Evolutionary conservation across 176 grass and related monocot species (phyloP).

Genomic region (Elaeis guineensis): DNA sequence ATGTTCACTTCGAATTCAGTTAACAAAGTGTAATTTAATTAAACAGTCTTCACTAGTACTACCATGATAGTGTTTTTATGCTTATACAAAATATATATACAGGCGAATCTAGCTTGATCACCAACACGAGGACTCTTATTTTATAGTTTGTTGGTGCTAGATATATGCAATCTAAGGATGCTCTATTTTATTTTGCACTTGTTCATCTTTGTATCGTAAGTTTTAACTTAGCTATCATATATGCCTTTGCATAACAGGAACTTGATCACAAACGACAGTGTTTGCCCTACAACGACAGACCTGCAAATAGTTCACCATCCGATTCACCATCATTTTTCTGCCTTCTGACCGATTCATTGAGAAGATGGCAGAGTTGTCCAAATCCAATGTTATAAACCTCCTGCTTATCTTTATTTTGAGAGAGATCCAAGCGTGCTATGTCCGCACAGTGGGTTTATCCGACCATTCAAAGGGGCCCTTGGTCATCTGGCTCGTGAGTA

Average conservation of each 20-base stretch:
- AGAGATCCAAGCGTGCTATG: slow-evolving; percentile 14
- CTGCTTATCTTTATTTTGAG: not conserved
- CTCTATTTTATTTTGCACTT: not conserved
- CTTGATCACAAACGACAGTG: slow-evolving; percentile 3
- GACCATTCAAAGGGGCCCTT: slow-evolving; percentile 23
- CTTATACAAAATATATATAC: too few relatives aligned
- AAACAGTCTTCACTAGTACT: too few relatives aligned
- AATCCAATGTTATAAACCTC: not conserved
- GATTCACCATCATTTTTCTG: slow-evolving; percentile 1
- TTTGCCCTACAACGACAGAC: not conserved
- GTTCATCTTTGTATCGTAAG: not conserved
- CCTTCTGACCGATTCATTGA: not conserved
- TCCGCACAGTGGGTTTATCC: not conserved
- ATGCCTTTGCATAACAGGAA: not conserved
- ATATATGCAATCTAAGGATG: too few relatives aligned
- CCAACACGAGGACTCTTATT: too few relatives aligned
- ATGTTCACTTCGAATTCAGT: too few relatives aligned
- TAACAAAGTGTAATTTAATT: too few relatives aligned
- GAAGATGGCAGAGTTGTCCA: not conserved
- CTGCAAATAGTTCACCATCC: slow-evolving; percentile 4
- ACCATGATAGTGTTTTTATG: too few relatives aligned
- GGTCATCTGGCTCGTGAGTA: slow-evolving; percentile 51
- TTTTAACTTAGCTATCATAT: not conserved
- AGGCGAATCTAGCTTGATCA: too few relatives aligned
- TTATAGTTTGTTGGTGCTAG: too few relatives aligned